phyloP scores from a whole-genome alignment of 768 basidiomycete genomes.

The Suillus occidentalis region DNA sequence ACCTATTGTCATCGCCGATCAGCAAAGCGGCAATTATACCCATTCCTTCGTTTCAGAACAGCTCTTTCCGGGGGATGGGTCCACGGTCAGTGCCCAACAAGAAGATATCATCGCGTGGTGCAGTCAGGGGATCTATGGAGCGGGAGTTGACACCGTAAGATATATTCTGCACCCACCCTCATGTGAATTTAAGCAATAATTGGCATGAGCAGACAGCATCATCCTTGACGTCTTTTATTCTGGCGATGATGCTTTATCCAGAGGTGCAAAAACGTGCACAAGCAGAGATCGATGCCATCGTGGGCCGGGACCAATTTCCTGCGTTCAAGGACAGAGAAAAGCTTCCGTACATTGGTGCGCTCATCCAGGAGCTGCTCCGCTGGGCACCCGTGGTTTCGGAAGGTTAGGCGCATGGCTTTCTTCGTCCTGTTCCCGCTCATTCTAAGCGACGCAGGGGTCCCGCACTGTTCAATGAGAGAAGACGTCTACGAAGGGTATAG shows the following conservation, averaged over 20 bases:
- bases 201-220: neutral
- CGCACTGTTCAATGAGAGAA: neutral
- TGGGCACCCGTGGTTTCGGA: conserved; percentile 19
- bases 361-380: conserved; percentile 25
- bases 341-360: conserved; percentile 3
- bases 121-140: neutral
- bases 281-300: conserved; percentile 25
- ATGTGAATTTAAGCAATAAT: neutral
- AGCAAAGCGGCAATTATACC: neutral
- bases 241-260: conserved; percentile 31
- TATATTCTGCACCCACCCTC: neutral
- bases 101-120: neutral
- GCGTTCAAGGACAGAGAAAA: conserved; percentile 23
- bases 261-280: conserved; percentile 25
- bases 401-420: neutral
- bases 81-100: neutral
- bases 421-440: neutral
- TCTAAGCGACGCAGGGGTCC: neutral
- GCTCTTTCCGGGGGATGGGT: neutral
- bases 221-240: conserved; percentile 10
- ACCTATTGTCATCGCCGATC: neutral
- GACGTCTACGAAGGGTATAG: neutral
- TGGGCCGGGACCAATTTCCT: conserved; percentile 23
- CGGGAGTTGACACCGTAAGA: neutral
- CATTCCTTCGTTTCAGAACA: neutral